These are phyloP conservation scores for Tolypocladium inflatum DNA, from an alignment of 2,329 filamentous ascomycete species.

Conservation along the genomic window DNA sequence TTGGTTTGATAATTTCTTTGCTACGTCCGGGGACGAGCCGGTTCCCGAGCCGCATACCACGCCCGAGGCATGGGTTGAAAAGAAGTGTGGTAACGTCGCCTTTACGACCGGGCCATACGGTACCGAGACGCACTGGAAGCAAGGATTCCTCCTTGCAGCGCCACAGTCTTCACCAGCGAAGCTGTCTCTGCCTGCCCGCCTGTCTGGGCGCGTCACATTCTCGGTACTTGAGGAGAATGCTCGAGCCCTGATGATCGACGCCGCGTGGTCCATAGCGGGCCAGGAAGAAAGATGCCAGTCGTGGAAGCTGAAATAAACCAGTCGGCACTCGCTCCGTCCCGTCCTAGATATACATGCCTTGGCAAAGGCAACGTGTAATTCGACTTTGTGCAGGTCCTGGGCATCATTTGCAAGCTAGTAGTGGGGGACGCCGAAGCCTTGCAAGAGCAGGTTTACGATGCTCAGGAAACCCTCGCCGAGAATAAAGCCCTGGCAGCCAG, in stretches of 20 bases:
- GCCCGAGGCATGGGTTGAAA: constrained; percentile 52
- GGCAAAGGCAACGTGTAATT: neutral
- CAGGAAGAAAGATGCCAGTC: constrained; percentile 33
- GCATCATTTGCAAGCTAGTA: constrained; percentile 29
- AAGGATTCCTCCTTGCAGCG: constrained; percentile 66
- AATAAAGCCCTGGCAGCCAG: constrained; percentile 59
- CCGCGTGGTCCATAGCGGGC: constrained; percentile 48
- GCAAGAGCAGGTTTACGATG: constrained; percentile 78
- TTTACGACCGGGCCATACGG: constrained; percentile 80
- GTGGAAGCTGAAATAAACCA: constrained; percentile 37
- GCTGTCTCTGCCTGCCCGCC: constrained; percentile 42
- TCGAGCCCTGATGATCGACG: constrained; percentile 55
- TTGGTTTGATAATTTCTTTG: constrained; percentile 94
- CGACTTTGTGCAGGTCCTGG: neutral
- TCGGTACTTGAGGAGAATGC: constrained; percentile 59
- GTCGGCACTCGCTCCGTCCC: neutral
- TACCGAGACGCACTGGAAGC: constrained; percentile 82
- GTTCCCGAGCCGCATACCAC: constrained; percentile 43
- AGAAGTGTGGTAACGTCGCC: constrained; percentile 53
- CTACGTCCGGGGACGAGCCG: constrained; percentile 45
- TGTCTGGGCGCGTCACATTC: constrained; percentile 63
- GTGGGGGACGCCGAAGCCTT: constrained; percentile 69
- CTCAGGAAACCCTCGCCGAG: constrained; percentile 86
- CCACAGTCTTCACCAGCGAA: constrained; percentile 36
- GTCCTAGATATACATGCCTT: neutral